A percentile compares a stretch with the other conserved stretches of the same genome.
Conservation (phyloP, 192 early-diverging fungal species). For the Podila verticillata region DNA sequence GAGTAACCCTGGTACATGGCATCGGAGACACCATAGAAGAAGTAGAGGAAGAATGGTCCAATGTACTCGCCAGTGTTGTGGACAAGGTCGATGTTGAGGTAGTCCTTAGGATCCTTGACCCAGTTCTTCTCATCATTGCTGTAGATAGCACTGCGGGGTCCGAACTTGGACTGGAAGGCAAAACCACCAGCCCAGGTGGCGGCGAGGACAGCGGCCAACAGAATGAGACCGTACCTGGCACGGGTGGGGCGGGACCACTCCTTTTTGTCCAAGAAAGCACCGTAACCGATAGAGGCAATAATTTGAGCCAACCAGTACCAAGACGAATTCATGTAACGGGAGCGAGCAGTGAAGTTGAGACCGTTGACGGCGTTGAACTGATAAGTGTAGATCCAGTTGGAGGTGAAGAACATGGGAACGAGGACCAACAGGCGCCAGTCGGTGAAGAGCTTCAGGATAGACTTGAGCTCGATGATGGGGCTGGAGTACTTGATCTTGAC, state of each 20-base stretch:
- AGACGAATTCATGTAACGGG: conserved; percentile 75
- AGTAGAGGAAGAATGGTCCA: conserved; percentile 74
- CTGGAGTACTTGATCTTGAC: conserved; percentile 73
- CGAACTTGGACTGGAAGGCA: conserved; percentile 63
- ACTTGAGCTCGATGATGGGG: conserved; percentile 59
- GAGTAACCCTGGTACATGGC: conserved; percentile 81
- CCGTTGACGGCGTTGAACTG: conserved; percentile 68
- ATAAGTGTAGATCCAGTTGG: conserved; percentile 86
- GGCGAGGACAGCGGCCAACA: conserved; percentile 57
- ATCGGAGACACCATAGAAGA: conserved; percentile 79
- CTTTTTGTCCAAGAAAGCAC: conserved; percentile 68
- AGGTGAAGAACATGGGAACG: conserved; percentile 72
- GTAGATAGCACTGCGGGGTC: conserved; percentile 10
- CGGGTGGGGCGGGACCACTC: conserved; percentile 66
- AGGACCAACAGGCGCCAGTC: conserved; percentile 74
- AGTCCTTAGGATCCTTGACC: conserved; percentile 21
- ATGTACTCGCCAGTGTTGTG: conserved; percentile 44
- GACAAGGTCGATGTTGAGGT: conserved; percentile 28
- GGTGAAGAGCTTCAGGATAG: conserved; percentile 66
- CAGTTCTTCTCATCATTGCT: neutral
- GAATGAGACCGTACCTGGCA: conserved; percentile 67
- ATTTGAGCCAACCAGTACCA: conserved; percentile 85
- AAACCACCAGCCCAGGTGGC: conserved; percentile 69
- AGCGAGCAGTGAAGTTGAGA: conserved; percentile 68
- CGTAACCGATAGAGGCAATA: conserved; percentile 69